Conservation (phyloP, 139 green algal species). For the Volvox africanus region DNA sequence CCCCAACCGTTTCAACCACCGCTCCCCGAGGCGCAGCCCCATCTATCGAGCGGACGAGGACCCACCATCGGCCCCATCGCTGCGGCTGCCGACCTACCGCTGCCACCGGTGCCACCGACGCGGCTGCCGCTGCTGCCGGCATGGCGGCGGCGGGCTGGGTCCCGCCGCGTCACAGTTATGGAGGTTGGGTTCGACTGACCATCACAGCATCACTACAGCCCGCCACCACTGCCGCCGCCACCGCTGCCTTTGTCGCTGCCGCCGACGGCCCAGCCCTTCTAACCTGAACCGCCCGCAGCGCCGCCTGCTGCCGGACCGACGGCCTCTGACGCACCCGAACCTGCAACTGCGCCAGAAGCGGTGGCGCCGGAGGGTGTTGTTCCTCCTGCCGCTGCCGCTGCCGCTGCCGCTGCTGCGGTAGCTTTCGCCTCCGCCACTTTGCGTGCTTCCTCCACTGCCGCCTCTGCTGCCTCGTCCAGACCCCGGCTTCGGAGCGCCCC, state of each 20-base stretch:
- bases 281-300: background rate
- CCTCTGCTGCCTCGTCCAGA: conserved; percentile 62
- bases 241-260: background rate
- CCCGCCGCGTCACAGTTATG: no score
- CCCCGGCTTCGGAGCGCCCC: conserved; percentile 61
- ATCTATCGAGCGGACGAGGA: no score
- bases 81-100: background rate
- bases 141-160: conserved; percentile 1
- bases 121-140: background rate
- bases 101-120: background rate
- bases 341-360: no score
- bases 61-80: background rate
- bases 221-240: background rate
- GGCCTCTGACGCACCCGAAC: no score
- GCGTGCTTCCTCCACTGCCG: conserved; percentile 48
- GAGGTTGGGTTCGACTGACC: no score
- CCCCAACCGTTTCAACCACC: background rate
- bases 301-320: background rate
- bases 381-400: background rate
- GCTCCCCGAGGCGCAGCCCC: background rate
- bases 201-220: no score
- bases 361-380: background rate
- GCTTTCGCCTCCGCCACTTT: conserved; percentile 11
- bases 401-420: background rate
- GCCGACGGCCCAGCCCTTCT: background rate